Evolutionary conservation across 139 green algal genomes (phyloP), one percentile per base, ranked within the genome.

Genomic region (Coccomyxa sp.): DNA sequence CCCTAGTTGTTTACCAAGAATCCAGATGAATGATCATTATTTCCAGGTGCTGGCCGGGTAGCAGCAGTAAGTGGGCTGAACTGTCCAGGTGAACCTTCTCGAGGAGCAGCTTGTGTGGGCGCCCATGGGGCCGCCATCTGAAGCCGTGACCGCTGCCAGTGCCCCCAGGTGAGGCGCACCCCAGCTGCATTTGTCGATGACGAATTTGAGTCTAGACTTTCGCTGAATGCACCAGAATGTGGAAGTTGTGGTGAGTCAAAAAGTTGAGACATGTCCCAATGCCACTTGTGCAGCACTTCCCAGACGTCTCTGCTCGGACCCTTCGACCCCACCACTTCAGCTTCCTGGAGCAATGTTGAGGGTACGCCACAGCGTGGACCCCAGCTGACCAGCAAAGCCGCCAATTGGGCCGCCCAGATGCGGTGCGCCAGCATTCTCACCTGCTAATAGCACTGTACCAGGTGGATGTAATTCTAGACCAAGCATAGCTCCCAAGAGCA

Each of bases 31-130:
- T n/a, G n/a, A n/a, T n/a, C n/a, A n/a, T 51, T 51, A 7, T 51
- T 51, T 51, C 38, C 38, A 51, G 38, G 66, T 74, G 66, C 66
- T 74, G 66, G 66, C 23, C 1, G 21, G 66, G 21, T 23, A 3
- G 9, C 66, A 27, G 21, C 66, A 7, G 66, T 23, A 23, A 27
- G 4, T 74, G 66, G 66, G 21, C 66, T 74, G 66, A 7, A 74
- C 71, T 32, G 10, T 71, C 58, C 85, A 88, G 85, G 59, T 88
- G 79, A 60, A 57, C 14, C 18, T 67, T 14, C 60, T 84, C 27
- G 87, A 90, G 76, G 57, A 87, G 60, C 58, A 75, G 38, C 59
- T 88, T 27, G 79, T 90, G 59, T 90, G 87, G 87, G 63, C 58
- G 17, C 30, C 80, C 32, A 80, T 88, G 23, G 76, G 68, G 13